These are phyloP conservation scores for Ceratocystis albifundus DNA, from an alignment of 2,329 filamentous ascomycete genomes.

Conservation along the genomic window DNA sequence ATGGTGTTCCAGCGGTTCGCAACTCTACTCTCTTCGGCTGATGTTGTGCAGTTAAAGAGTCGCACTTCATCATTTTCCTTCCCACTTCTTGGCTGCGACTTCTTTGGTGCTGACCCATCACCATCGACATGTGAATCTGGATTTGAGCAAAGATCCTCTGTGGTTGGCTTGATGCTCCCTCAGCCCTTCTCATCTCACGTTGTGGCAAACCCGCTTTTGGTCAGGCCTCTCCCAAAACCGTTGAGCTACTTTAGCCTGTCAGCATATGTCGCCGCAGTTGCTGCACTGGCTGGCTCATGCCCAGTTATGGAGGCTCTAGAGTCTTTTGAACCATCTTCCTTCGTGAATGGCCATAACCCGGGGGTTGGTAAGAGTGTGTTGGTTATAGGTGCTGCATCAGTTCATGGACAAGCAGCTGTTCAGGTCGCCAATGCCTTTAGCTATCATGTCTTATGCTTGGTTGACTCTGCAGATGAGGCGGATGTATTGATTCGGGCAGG, in stretches of 20 bases:
- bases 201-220: conserved; percentile 3
- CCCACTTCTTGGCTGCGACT: conserved; percentile 10
- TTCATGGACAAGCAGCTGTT: conserved; percentile 36
- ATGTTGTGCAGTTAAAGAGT: not conserved
- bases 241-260: conserved; percentile 16
- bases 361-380: not conserved
- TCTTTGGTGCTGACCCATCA: conserved; percentile 15
- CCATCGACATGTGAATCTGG: not conserved
- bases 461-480: conserved; percentile 31
- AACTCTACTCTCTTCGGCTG: conserved; percentile 2
- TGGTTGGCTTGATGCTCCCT: conserved; percentile 17
- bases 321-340: not conserved
- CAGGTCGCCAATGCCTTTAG: conserved; percentile 32
- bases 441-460: conserved; percentile 36
- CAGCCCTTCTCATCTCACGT: conserved; percentile 5
- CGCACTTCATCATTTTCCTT: not conserved
- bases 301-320: conserved; percentile 15
- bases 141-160: not conserved
- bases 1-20: not conserved
- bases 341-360: not conserved
- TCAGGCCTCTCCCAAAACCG: conserved; percentile 1
- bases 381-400: conserved; percentile 21
- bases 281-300: not conserved
- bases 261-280: conserved; percentile 17
- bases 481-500: conserved; percentile 30